Percentiles rank a stretch among this genome's conserved stretches.
phyloP scores from a whole-genome alignment of 148 eudicot genomes.

The Drosera capensis region DNA sequence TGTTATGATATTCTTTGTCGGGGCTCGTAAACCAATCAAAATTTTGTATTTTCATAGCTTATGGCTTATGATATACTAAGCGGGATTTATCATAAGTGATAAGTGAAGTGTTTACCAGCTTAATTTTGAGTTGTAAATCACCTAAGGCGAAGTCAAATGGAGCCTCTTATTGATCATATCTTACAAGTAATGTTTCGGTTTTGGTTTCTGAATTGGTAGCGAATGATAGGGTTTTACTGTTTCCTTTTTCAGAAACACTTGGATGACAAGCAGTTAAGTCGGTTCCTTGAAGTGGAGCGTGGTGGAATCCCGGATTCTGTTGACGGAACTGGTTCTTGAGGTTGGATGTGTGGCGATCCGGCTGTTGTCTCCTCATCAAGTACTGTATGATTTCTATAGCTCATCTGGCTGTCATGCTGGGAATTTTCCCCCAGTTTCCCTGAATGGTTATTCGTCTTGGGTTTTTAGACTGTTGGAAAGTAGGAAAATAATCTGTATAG shows the following conservation, averaged over 20 bases:
- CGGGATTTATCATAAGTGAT: no score
- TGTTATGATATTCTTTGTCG: no score
- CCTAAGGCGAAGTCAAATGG: neutral
- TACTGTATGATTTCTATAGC: no score
- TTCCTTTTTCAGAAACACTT: slow-evolving; percentile 60
- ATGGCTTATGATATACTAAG: no score
- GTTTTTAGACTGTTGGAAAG: no score
- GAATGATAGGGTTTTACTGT: neutral
- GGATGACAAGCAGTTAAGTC: slow-evolving; percentile 79
- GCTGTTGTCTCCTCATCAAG: slow-evolving; percentile 24
- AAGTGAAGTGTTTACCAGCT: no score
- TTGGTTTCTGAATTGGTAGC: neutral
- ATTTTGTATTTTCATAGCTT: no score
- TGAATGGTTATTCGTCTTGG: no score
- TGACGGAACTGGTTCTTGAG: slow-evolving; percentile 20
- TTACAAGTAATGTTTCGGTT: neutral
- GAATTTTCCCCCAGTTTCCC: no score
- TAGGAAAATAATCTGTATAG: no score
- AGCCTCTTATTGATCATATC: slow-evolving; percentile 1
- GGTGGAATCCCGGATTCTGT: slow-evolving; percentile 14
- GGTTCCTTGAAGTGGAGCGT: slow-evolving; percentile 68
- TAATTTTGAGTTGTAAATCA: neutral
- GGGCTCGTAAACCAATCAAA: no score
- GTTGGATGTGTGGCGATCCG: slow-evolving; percentile 11
- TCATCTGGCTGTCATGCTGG: no score